Evolutionary conservation across 2,329 filamentous ascomycete genomes (phyloP).

Genomic region (Beauveria caledonica): DNA sequence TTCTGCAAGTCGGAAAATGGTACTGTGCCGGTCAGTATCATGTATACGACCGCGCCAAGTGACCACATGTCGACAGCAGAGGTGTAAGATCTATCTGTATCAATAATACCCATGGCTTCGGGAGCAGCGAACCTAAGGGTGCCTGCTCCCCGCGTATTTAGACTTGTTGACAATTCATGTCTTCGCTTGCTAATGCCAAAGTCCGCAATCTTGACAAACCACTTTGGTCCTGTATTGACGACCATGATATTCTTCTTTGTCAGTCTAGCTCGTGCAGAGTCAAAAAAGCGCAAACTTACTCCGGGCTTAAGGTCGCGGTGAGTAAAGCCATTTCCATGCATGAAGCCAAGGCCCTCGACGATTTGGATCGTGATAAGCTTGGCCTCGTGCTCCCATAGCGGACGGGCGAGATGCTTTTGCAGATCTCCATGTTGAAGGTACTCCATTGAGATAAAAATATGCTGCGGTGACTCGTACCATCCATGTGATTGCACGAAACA

Average conservation of each 20-base stretch:
- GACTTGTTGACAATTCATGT: background rate
- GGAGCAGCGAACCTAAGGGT: constrained; percentile 11
- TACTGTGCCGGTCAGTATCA: constrained; percentile 7
- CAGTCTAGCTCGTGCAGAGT: background rate
- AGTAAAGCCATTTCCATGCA: constrained; percentile 16
- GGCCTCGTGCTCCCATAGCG: constrained; percentile 6
- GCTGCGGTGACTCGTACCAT: constrained; percentile 13
- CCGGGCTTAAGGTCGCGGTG: constrained; percentile 16
- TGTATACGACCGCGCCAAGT: constrained; percentile 10
- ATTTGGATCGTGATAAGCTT: constrained; percentile 12
- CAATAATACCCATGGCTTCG: background rate
- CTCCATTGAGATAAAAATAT: constrained; percentile 14
- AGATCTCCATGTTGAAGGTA: constrained; percentile 14
- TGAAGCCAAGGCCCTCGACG: constrained; percentile 13
- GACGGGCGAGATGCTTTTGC: constrained; percentile 1
- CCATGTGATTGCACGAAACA: constrained; percentile 15
- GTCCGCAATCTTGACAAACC: constrained; percentile 15
- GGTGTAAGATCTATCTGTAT: background rate
- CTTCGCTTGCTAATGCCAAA: constrained; percentile 12
- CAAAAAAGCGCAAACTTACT: background rate
- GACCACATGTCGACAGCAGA: constrained; percentile 12
- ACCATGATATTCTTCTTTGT: constrained; percentile 15
- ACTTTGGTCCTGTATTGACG: constrained; percentile 12
- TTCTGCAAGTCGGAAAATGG: constrained; percentile 2
- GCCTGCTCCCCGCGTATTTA: constrained; percentile 2